Conservation (phyloP, 116 monocot genomes). For the Zostera marina region DNA sequence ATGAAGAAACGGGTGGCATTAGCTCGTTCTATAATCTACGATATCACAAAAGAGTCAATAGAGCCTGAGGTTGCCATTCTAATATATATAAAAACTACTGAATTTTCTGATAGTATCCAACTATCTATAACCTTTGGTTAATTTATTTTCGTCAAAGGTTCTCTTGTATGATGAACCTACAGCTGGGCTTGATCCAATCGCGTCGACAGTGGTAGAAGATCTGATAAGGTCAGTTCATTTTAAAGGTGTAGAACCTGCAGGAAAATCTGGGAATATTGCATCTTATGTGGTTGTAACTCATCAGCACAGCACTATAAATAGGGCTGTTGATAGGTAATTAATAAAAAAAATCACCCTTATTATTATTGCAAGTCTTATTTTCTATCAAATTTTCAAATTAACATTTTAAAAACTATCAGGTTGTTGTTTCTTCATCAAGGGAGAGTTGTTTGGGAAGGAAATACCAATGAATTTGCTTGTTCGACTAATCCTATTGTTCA, state of each 20-base stretch:
- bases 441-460: conserved; percentile 87
- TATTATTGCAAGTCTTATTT: too few species aligned
- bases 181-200: conserved; percentile 95
- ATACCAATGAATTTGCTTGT: conserved; percentile 70
- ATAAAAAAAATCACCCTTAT: neutral
- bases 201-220: conserved; percentile 97
- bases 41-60: conserved; percentile 54
- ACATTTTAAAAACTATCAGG: conserved; percentile 9
- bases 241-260: conserved; percentile 32
- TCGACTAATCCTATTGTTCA: conserved; percentile 75
- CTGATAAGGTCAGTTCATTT: conserved; percentile 83
- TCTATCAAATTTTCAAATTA: too few species aligned
- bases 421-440: conserved; percentile 85
- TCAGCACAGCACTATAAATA: conserved; percentile 95
- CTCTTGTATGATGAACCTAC: conserved; percentile 96
- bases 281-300: conserved; percentile 95
- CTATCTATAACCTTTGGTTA: neutral
- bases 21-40: conserved; percentile 84
- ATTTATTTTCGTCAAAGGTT: conserved; percentile 25
- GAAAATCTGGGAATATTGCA: conserved; percentile 64
- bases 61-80: conserved; percentile 66
- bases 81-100: neutral
- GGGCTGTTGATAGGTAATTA: conserved; percentile 75
- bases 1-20: conserved; percentile 99
- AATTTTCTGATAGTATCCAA: too few species aligned